A percentile compares a stretch with the other conserved stretches of the same genome.
Conservation (phyloP, 2,329 filamentous ascomycete species). For the Dactylonectria macrodidyma region DNA sequence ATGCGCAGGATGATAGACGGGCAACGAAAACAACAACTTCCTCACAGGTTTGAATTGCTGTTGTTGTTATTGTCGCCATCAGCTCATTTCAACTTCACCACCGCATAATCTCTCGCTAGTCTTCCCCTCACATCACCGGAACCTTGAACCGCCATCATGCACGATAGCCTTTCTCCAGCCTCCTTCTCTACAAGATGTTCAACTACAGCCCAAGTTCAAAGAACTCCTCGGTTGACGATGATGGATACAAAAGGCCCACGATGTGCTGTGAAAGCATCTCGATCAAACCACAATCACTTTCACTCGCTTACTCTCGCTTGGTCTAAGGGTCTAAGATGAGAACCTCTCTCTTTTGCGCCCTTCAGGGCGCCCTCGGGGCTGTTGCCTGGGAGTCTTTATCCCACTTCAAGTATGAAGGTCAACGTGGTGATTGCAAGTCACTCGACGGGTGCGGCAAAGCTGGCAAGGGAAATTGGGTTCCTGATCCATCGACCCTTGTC, state of each 20-base stretch:
- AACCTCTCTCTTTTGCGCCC: conserved; percentile 44
- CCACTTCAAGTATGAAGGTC: conserved; percentile 37
- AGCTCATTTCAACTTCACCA: conserved; percentile 15
- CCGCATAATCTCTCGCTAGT: conserved; percentile 12
- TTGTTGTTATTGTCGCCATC: conserved; percentile 26
- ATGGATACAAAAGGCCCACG: conserved; percentile 38
- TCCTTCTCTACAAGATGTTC: background rate
- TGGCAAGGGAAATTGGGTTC: conserved; percentile 46
- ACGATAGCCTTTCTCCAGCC: conserved; percentile 26
- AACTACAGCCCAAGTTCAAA: conserved; percentile 9
- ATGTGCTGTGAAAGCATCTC: conserved; percentile 7
- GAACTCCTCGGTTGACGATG: background rate
- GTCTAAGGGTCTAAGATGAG: conserved; percentile 39
- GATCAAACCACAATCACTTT: conserved; percentile 35
- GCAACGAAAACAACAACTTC: background rate
- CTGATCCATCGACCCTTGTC: conserved; percentile 44
- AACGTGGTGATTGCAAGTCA: conserved; percentile 27
- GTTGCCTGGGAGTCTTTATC: conserved; percentile 44
- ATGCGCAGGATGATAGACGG: too few relatives aligned
- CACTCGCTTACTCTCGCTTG: conserved; percentile 34
- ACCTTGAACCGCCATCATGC: conserved; percentile 21
- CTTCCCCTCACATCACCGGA: conserved; percentile 3
- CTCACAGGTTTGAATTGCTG: background rate
- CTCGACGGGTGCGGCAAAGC: conserved; percentile 43
- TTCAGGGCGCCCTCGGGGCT: conserved; percentile 44